Percentiles rank a stretch among this genome's conserved stretches.
Evolutionary conservation across 2,329 filamentous ascomycete species (phyloP).

Genomic region (Colletotrichum tanaceti): DNA sequence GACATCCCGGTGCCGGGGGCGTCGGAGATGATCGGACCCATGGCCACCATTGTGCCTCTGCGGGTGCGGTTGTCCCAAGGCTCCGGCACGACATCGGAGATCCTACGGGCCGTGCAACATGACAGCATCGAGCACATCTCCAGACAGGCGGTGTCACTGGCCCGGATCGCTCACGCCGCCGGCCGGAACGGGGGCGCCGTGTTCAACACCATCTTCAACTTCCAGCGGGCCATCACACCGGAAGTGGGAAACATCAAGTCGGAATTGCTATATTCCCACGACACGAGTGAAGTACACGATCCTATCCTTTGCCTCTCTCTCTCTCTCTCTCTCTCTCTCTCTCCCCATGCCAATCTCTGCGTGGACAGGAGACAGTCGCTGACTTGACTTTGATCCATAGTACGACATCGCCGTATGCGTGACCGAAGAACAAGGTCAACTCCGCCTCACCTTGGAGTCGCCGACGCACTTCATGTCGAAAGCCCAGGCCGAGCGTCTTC

Average conservation of each 20-base stretch:
- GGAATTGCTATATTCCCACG: slow-evolving; percentile 10
- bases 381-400: no score
- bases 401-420: slow-evolving; percentile 26
- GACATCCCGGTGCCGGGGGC: slow-evolving; percentile 59
- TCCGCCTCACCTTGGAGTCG: slow-evolving; percentile 19
- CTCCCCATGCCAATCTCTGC: no score
- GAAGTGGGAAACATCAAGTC: background rate
- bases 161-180: slow-evolving; percentile 14
- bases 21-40: slow-evolving; percentile 68
- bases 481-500: slow-evolving; percentile 10
- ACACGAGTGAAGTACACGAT: slow-evolving; percentile 28
- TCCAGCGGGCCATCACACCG: slow-evolving; percentile 4
- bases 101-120: background rate
- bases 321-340: no score
- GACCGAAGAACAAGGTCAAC: slow-evolving; percentile 1
- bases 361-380: no score
- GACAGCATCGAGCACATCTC: slow-evolving; percentile 27
- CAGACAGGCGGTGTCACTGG: slow-evolving; percentile 10
- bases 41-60: slow-evolving; percentile 70
- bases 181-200: background rate
- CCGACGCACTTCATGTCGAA: slow-evolving; percentile 25
- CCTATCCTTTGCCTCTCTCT: no score
- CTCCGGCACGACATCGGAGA: background rate
- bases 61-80: slow-evolving; percentile 53
- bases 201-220: slow-evolving; percentile 34